Conservation (phyloP, 352 stramenopile species). For the Plasmopara viticola region DNA sequence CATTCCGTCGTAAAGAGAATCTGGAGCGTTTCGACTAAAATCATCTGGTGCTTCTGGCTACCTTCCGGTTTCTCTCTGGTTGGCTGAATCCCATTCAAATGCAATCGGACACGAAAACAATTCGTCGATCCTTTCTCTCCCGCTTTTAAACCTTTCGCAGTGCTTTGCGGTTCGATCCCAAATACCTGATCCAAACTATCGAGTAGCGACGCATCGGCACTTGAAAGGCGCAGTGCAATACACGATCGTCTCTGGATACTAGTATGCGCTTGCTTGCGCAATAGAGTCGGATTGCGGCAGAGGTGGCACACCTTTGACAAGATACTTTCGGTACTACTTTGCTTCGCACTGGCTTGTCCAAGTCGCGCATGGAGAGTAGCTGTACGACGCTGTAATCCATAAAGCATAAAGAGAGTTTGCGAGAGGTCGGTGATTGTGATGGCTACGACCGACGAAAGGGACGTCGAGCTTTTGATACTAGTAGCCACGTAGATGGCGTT, state of each 20-base stretch:
- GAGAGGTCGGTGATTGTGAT: constrained; percentile 16
- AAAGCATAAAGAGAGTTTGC: constrained; percentile 13
- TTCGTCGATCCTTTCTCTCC: not conserved
- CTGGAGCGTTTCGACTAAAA: constrained; percentile 2
- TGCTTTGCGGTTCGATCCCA: not conserved
- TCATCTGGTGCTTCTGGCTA: not conserved
- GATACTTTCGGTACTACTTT: not conserved
- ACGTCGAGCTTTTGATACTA: constrained; percentile 4
- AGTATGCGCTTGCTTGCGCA: not conserved
- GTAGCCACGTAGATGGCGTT: constrained; percentile 7
- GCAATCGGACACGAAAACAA: not conserved
- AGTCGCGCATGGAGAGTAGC: constrained; percentile 1
- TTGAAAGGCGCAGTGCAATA: not conserved
- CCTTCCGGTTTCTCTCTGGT: not conserved
- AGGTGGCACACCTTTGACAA: not conserved
- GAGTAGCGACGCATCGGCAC: not conserved
- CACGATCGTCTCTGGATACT: not conserved
- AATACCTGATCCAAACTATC: constrained; percentile 1
- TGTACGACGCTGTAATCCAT: constrained; percentile 10
- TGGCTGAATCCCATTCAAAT: not conserved
- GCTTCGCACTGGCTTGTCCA: not conserved
- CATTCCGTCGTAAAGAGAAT: constrained; percentile 9
- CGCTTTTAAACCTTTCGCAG: not conserved
- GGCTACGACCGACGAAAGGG: not conserved
- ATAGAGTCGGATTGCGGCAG: not conserved